Evolutionary conservation across 2,329 filamentous ascomycete species (phyloP).

Genomic region (Alternaria triticimaculans): DNA sequence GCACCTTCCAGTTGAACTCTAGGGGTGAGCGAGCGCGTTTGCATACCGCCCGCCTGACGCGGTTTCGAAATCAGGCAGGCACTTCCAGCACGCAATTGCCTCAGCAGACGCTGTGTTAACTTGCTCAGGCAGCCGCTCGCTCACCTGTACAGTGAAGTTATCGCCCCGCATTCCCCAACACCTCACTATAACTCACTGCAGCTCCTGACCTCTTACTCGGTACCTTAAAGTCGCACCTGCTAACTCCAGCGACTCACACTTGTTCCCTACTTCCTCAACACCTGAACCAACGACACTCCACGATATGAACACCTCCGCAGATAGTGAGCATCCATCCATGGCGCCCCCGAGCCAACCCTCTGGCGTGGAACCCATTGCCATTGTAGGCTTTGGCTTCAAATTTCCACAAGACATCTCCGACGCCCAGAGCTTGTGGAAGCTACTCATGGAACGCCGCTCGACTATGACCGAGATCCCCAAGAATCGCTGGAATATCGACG

Average conservation of each 20-base stretch:
- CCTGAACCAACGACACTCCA: neutral
- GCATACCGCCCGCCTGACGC: neutral
- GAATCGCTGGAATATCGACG: slow-evolving; percentile 26
- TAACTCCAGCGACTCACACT: neutral
- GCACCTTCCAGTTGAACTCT: neutral
- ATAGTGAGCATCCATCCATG: neutral
- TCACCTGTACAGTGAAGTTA: neutral
- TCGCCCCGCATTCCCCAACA: neutral
- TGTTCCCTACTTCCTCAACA: neutral
- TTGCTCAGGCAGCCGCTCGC: neutral
- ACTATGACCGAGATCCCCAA: slow-evolving; percentile 24
- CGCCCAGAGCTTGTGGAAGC: slow-evolving; percentile 27
- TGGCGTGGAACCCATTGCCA: slow-evolving; percentile 28
- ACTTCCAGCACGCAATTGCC: neutral
- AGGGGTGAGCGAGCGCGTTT: neutral
- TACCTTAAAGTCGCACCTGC: neutral
- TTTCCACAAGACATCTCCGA: slow-evolving; percentile 27
- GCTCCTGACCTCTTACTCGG: neutral
- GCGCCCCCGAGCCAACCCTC: neutral
- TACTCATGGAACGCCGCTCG: slow-evolving; percentile 21
- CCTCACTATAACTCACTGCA: neutral
- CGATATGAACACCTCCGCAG: neutral
- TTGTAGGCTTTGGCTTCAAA: slow-evolving; percentile 46
- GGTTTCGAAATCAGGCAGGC: neutral
- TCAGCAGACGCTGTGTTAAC: neutral